A percentile compares a stretch with the other conserved stretches of the same genome.
Evolutionary conservation across 1,284 basidiomycete species (phyloP).

Genomic region (Heterobasidion irregulare): DNA sequence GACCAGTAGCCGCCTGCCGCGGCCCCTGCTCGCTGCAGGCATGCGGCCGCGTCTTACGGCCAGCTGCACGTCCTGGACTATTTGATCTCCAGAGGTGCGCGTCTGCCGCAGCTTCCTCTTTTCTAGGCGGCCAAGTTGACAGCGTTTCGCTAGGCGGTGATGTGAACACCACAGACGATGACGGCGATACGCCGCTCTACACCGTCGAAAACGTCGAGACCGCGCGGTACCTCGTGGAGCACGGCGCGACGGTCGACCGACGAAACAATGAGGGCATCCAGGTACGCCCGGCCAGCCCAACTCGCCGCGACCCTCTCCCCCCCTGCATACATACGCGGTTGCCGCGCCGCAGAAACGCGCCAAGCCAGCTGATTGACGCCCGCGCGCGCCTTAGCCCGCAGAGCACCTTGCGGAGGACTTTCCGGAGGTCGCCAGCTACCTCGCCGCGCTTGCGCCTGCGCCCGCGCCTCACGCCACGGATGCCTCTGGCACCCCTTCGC

Average conservation of each 20-base stretch:
- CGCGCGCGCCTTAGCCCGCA: slow-evolving; percentile 45
- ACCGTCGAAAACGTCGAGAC: slow-evolving; percentile 80
- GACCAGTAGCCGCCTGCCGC: not conserved
- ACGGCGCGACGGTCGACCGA: slow-evolving; percentile 64
- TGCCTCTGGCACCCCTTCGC: slow-evolving; percentile 6
- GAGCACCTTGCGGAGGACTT: slow-evolving; percentile 73
- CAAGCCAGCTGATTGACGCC: not conserved
- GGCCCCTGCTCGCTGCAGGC: slow-evolving; percentile 34
- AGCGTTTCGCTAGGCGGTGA: slow-evolving; percentile 54
- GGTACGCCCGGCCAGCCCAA: slow-evolving; percentile 35
- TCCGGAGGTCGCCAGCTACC: slow-evolving; percentile 66
- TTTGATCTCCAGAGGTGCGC: slow-evolving; percentile 60
- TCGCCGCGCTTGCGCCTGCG: slow-evolving; percentile 26
- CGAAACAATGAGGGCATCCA: slow-evolving; percentile 68
- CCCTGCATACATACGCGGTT: too few relatives aligned
- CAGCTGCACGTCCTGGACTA: slow-evolving; percentile 73
- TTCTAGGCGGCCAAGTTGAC: too few relatives aligned
- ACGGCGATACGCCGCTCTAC: slow-evolving; percentile 88
- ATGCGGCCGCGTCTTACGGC: slow-evolving; percentile 92
- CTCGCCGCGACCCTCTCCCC: too few relatives aligned
- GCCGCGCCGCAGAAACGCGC: too few relatives aligned
- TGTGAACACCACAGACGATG: slow-evolving; percentile 79
- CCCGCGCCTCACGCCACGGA: slow-evolving; percentile 9
- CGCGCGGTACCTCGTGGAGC: slow-evolving; percentile 70
- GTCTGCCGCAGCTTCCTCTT: too few relatives aligned